Evolutionary conservation across 768 basidiomycete genomes (phyloP).

Genomic region (Rhodotorula kratochvilovae): DNA sequence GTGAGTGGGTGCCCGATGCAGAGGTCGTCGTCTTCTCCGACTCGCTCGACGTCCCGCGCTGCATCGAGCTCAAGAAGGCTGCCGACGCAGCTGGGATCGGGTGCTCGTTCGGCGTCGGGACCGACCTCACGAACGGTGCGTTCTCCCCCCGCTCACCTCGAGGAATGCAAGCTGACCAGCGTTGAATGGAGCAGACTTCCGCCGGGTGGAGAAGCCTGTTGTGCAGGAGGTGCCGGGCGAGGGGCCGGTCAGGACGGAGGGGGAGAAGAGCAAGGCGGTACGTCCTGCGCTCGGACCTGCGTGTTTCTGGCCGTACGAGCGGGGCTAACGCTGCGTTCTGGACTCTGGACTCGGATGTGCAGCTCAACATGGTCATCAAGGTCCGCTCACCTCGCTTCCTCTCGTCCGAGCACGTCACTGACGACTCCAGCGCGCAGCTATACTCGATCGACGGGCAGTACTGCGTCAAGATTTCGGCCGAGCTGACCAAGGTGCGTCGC

Average conservation of each 20-base stretch:
- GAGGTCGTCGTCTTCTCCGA: slow-evolving; percentile 80
- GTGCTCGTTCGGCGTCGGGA: slow-evolving; percentile 87
- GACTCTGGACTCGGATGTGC: too few relatives aligned
- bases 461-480: slow-evolving; percentile 93
- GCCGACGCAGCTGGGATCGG: slow-evolving; percentile 68
- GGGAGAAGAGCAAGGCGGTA: slow-evolving; percentile 63
- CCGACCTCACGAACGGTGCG: slow-evolving; percentile 57
- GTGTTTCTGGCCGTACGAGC: not conserved
- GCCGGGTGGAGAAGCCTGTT: slow-evolving; percentile 16
- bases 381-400: not conserved
- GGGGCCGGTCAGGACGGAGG: slow-evolving; percentile 41
- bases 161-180: not conserved
- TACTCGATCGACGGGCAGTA: slow-evolving; percentile 64
- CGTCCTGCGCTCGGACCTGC: not conserved
- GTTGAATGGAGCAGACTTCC: slow-evolving; percentile 24
- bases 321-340: too few relatives aligned
- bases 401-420: not conserved
- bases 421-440: slow-evolving; percentile 47
- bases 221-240: slow-evolving; percentile 47
- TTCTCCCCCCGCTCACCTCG: not conserved
- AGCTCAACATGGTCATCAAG: slow-evolving; percentile 91
- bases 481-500: slow-evolving; percentile 65
- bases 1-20: not conserved
- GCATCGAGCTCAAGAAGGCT: slow-evolving; percentile 64
- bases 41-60: slow-evolving; percentile 65